phyloP scores from a whole-genome alignment of 2,329 filamentous ascomycete genomes.

The Phialophora verrucosa region DNA sequence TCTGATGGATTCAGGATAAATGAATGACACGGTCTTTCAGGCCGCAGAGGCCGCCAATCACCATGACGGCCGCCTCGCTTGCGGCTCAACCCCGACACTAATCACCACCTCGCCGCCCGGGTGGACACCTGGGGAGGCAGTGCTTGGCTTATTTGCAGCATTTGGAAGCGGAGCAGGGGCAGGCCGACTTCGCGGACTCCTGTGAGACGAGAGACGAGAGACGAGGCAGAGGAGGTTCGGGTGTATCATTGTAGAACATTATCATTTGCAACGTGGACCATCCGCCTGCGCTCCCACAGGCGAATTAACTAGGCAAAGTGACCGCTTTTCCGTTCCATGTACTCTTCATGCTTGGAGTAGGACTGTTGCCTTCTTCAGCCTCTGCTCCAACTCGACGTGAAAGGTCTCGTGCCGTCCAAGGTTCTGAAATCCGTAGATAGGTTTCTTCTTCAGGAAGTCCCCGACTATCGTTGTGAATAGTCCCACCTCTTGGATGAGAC shows the following conservation, averaged over 20 bases:
- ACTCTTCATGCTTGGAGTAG: conserved; percentile 20
- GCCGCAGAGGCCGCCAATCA: conserved; percentile 17
- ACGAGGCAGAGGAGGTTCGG: background rate
- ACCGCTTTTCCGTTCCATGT: background rate
- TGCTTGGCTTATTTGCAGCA: conserved; percentile 15
- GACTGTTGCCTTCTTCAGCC: conserved; percentile 30
- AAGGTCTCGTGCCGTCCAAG: conserved; percentile 37
- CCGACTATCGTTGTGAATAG: conserved; percentile 28
- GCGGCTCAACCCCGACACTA: background rate
- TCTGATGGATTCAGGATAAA: background rate
- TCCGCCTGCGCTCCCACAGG: background rate
- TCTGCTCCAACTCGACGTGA: conserved; percentile 36
- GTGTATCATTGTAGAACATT: background rate
- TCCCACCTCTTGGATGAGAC: conserved; percentile 30
- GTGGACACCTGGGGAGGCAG: background rate
- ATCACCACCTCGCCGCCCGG: background rate
- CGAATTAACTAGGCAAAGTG: background rate
- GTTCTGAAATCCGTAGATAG: conserved; percentile 35
- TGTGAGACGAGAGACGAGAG: background rate
- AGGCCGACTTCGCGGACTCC: too few species aligned
- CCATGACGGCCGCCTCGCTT: background rate
- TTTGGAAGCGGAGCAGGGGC: background rate
- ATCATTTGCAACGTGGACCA: background rate
- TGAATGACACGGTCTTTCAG: background rate
- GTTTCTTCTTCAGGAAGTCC: conserved; percentile 37